These are phyloP conservation scores for Tubosaeta brunneosetosa DNA, from an alignment of 768 basidiomycete genomes.

Conservation along the genomic window DNA sequence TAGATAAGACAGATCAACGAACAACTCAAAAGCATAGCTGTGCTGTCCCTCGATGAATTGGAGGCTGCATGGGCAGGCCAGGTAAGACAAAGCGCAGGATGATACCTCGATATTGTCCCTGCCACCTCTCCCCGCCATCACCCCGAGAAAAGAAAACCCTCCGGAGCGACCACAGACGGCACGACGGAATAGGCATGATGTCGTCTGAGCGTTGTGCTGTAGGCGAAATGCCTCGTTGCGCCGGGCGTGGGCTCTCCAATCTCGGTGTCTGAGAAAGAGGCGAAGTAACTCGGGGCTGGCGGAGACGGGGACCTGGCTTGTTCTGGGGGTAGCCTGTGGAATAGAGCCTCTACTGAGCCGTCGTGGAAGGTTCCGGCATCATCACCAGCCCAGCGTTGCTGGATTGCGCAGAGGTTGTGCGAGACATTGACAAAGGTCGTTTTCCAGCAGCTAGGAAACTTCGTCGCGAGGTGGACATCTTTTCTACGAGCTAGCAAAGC, in stretches of 20 bases:
- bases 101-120: constrained; percentile 49
- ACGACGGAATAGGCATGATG: constrained; percentile 49
- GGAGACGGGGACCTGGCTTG: constrained; percentile 46
- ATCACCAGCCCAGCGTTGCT: constrained; percentile 14
- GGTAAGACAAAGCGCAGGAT: constrained; percentile 4
- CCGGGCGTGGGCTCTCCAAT: constrained; percentile 52
- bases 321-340: constrained; percentile 13
- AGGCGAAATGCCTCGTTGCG: constrained; percentile 73
- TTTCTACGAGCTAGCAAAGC: not conserved
- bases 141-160: constrained; percentile 44
- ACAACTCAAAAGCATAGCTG: not conserved
- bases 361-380: constrained; percentile 15
- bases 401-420: constrained; percentile 8
- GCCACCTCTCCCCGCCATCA: constrained; percentile 27
- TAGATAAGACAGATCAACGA: no score
- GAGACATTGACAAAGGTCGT: constrained; percentile 8
- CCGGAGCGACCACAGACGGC: constrained; percentile 44
- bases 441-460: constrained; percentile 15
- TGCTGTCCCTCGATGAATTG: constrained; percentile 1
- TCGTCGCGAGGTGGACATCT: constrained; percentile 30
- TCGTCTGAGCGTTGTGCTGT: constrained; percentile 73
- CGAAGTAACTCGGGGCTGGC: constrained; percentile 80
- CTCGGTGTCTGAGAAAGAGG: constrained; percentile 47
- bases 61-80: not conserved
- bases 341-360: constrained; percentile 19